Conservation (phyloP, 306 rosid genomes). For the Leucaena leucocephala region DNA sequence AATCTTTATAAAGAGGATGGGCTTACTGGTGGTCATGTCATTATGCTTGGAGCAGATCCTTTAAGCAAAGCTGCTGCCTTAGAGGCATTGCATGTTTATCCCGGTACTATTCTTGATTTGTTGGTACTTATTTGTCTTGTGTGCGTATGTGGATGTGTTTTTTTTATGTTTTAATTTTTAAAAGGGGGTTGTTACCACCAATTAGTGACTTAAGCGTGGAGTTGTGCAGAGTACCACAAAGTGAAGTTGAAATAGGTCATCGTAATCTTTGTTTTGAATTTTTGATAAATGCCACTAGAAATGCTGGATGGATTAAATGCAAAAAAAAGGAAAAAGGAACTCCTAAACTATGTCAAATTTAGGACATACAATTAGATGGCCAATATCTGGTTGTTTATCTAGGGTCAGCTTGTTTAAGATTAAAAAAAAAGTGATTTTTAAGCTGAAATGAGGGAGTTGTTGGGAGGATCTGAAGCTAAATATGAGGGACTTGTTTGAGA, state of each 20-base stretch:
- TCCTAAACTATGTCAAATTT: background rate
- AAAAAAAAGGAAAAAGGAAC: background rate
- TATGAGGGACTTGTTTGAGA: background rate
- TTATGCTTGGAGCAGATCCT: slow-evolving; percentile 95
- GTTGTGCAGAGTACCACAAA: background rate
- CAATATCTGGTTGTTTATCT: background rate
- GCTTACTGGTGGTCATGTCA: slow-evolving; percentile 84
- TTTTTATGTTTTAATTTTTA: background rate
- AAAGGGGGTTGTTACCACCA: background rate
- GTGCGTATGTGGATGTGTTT: background rate
- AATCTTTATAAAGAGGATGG: slow-evolving; percentile 72
- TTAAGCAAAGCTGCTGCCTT: slow-evolving; percentile 75
- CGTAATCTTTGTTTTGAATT: background rate
- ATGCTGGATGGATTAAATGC: background rate
- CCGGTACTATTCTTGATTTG: slow-evolving; percentile 50
- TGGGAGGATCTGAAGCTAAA: background rate
- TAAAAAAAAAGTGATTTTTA: background rate
- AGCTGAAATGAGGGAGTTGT: background rate
- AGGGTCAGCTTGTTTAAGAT: background rate
- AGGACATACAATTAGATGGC: background rate
- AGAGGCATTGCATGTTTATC: slow-evolving; percentile 84
- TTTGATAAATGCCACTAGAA: background rate
- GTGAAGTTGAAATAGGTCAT: background rate
- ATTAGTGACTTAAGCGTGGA: background rate
- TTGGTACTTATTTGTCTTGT: background rate